Evolutionary conservation across 2,329 filamentous ascomycete species (phyloP), one percentile per base, ranked within the genome.

Genomic region (Verticillium isaacii): DNA sequence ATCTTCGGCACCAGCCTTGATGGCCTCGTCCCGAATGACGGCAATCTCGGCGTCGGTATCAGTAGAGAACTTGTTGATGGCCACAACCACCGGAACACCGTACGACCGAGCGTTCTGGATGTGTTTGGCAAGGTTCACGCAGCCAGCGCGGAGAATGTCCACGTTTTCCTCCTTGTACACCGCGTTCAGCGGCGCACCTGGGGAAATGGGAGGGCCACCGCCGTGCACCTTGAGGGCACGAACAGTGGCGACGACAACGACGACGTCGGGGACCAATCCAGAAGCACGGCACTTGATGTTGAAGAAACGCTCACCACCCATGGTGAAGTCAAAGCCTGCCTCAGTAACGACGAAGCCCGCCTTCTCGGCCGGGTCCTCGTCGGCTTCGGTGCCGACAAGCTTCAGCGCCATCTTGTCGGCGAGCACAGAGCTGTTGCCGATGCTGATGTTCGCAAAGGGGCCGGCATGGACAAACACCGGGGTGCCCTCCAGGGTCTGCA

Each of bases 251-350:
- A 99, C 95, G 63, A 99, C 89, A 55, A 99, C 92, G 7, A 97
- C 93, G 1, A 93, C 92, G 71, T 99, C 95, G 2, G 95, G 95
- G 2, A 92, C 87, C 56, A 99, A 88, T 29, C 94, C 94, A 6
- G 94, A 97, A 11, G 93, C 91, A 64, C 95, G 90, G 80, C 95
- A 98, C 84, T 99, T 99, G 83, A 99, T 98, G 82, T 99, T 98
- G 87, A 99, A 98, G 85, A 99, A 99, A 59, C 95, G 90, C 84
- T 99, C 95, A 66, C 95, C 95, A 66, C 95, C 95, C 95, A 99
- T 99, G 70, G 95, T 98, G 80, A 99, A 99, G 78, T 99, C 95
- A 76, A 99, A 99, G 11, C 95, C 95, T 60, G 95, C 94, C 77
- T 99, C 95, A 1, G 95, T 99, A 41, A 99, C 89, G 25, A 97